Percentiles rank a stretch among this genome's conserved stretches.
These are phyloP conservation scores for Blastocystis sp. DNA, from an alignment of 352 stramenopile genomes.

Conservation along the genomic window DNA sequence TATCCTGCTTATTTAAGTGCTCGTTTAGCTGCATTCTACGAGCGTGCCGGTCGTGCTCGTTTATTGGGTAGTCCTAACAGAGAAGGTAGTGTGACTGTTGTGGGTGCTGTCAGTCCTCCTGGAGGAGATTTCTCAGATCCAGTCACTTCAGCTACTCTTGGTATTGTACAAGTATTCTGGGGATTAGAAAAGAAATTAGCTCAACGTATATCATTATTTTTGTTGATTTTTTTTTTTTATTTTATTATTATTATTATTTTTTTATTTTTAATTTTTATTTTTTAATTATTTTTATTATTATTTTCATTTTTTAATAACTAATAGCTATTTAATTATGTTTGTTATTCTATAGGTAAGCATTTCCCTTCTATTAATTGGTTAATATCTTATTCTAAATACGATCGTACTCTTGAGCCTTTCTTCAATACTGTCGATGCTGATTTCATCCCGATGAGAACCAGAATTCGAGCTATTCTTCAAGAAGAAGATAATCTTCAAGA, in stretches of 20 bases:
- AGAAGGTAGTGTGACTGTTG: constrained; percentile 91
- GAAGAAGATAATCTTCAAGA: constrained; percentile 91
- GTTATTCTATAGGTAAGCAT: too few species aligned
- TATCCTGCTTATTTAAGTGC: constrained; percentile 92
- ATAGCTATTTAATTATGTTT: too few species aligned
- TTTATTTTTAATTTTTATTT: too few species aligned
- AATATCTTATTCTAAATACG: constrained; percentile 99
- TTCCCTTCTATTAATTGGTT: constrained; percentile 98
- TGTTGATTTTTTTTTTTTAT: too few species aligned
- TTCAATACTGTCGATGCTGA: constrained; percentile 87
- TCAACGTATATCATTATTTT: too few species aligned
- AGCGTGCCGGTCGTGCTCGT: constrained; percentile 83
- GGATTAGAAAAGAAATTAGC: constrained; percentile 99
- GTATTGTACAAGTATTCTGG: constrained; percentile 97
- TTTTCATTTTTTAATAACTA: too few species aligned
- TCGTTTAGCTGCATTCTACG: constrained; percentile 97
- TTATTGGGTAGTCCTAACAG: constrained; percentile 85
- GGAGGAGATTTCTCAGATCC: constrained; percentile 98
- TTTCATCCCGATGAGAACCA: constrained; percentile 84
- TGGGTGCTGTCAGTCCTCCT: constrained; percentile 89
- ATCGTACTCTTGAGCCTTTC: constrained; percentile 93
- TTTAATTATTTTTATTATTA: too few species aligned
- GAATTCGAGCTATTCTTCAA: constrained; percentile 84
- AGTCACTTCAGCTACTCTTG: constrained; percentile 89
- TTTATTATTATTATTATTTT: too few species aligned